A percentile compares a stretch with the other conserved stretches of the same genome.
These are phyloP conservation scores for Paxillus involutus DNA, from an alignment of 768 basidiomycete species.

Conservation along the genomic window DNA sequence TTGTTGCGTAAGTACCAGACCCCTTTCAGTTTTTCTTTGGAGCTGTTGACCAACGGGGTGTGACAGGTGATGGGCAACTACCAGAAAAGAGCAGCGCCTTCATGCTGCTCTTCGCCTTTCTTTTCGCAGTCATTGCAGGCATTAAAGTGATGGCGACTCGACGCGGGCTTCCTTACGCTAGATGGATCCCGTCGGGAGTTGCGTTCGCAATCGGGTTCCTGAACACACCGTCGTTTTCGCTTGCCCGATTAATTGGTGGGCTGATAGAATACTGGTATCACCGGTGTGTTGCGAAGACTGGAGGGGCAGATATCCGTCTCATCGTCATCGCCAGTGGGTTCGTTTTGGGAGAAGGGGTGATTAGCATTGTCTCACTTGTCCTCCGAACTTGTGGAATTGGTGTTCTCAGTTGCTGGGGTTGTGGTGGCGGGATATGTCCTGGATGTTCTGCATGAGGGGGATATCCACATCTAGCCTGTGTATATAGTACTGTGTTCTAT, in stretches of 20 bases:
- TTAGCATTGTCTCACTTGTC: conserved; percentile 77
- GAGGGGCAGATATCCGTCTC: conserved; percentile 63
- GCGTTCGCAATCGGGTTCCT: conserved; percentile 96
- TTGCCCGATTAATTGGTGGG: conserved; percentile 89
- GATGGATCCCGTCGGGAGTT: conserved; percentile 88
- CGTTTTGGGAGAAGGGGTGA: conserved; percentile 91
- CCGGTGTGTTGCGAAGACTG: conserved; percentile 45
- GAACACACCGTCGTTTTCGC: conserved; percentile 92
- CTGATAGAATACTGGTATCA: conserved; percentile 73
- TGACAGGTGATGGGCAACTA: conserved; percentile 75
- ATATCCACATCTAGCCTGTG: neutral
- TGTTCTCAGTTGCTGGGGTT: conserved; percentile 84
- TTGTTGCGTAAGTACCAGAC: conserved; percentile 58
- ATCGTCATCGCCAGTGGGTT: conserved; percentile 94
- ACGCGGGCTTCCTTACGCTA: conserved; percentile 52
- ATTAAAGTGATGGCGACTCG: conserved; percentile 61
- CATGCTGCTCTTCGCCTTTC: conserved; percentile 74
- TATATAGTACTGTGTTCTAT: neutral
- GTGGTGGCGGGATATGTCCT: conserved; percentile 70
- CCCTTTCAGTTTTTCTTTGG: neutral
- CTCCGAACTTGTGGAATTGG: conserved; percentile 75
- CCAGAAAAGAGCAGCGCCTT: conserved; percentile 73
- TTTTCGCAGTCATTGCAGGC: conserved; percentile 69
- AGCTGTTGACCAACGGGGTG: conserved; percentile 4
- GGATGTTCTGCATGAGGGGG: conserved; percentile 51